Evolutionary conservation across 192 early-diverging fungal species (phyloP), one percentile per base, ranked within the genome.

Genomic region (Haplosporangium gracile): DNA sequence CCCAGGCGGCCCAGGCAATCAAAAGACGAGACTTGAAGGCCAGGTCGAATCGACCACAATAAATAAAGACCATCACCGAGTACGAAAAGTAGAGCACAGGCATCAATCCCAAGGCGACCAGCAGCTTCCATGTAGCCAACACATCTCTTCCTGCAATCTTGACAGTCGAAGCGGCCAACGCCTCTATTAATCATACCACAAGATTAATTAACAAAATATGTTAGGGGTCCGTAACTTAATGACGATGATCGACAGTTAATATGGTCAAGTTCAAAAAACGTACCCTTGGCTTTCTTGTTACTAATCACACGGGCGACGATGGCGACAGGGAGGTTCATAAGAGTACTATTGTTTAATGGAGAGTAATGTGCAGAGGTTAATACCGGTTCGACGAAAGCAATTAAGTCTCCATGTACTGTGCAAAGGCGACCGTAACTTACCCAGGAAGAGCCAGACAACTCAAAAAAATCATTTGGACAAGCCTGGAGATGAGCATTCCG

Each of bases 81-180:
- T 96, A 96, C 2, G 91, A 75, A 2, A 90, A 91, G 81, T 96
- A 97, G 29, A 95, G 89, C 15, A 90, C 79, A 7, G 96, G 96
- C 40, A 94, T 91, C 24, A 97, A 91, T 0, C 92, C 96, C 22
- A 95, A 82, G 38, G 91, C 92, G 42, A 96, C 93, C 24, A 97
- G 85, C 13, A 97, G 88, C 87, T 98, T 98, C 98, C 97, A 98
- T 16, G 98, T 98, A 5, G 96, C 96, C 36, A 99, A 91, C 18
- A 99, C 98, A 83, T 99, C 98, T 42, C 95, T 93, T n/a, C 96
- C 98, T 70, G 94, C 93, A 77, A 99, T 94, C 82, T 99, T 99
- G 51, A 99, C 97, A 26, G 93, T 95, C 10, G 97, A 98, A 9
- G 91, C 94, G 6, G 92, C 93, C 72, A 97, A 91, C 0, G 97